phyloP scores from a whole-genome alignment of 345 rosid genomes.

The Eutrema yunnanense region DNA sequence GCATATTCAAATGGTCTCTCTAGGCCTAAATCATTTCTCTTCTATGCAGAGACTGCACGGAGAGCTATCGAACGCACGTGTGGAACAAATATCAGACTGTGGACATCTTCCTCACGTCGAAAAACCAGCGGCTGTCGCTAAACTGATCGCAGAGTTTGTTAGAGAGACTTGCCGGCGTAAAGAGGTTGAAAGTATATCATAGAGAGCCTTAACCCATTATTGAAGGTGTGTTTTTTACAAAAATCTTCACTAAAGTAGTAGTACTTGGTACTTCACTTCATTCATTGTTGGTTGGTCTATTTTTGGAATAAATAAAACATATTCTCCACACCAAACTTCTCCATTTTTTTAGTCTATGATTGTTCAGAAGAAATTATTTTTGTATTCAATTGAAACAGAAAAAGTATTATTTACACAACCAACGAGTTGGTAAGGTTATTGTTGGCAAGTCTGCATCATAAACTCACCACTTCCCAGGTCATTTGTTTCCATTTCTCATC shows the following conservation, averaged over 20 bases:
- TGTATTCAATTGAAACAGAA: not conserved
- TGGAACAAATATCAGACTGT: conserved; percentile 68
- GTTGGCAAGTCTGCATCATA: conserved; percentile 18
- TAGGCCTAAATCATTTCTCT: not conserved
- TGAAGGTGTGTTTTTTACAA: not conserved
- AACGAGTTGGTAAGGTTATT: conserved; percentile 11
- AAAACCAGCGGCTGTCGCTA: conserved; percentile 50
- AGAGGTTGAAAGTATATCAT: conserved; percentile 31
- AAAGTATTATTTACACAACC: not conserved
- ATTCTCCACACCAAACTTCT: not conserved
- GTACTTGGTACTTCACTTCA: conserved; percentile 23
- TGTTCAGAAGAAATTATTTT: not conserved
- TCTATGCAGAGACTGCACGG: conserved; percentile 59
- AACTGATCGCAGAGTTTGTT: conserved; percentile 55
- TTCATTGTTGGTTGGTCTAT: conserved; percentile 7
- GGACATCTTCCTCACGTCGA: conserved; percentile 95
- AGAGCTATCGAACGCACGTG: conserved; percentile 56
- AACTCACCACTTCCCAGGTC: not conserved
- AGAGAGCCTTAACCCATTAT: not conserved
- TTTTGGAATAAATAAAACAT: not conserved
- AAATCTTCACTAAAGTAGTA: not conserved
- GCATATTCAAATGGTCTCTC: not conserved
- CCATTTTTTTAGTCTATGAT: not conserved
- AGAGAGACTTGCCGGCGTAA: conserved; percentile 31
- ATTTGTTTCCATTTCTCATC: conserved; percentile 14